phyloP scores from a whole-genome alignment of 345 rosid species.

The Eucalyptus pumila region DNA sequence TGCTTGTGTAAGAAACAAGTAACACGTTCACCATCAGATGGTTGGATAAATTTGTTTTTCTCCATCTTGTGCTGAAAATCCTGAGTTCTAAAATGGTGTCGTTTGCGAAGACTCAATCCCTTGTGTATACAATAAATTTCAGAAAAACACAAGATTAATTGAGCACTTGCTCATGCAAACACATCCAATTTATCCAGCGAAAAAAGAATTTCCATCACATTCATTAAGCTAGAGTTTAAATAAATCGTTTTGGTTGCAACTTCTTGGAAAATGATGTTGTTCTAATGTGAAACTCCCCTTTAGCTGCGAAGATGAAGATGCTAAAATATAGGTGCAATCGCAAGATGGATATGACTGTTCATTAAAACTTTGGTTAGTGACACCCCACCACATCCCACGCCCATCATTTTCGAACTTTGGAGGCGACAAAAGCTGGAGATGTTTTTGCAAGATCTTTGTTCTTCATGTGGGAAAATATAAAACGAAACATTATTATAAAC shows the following conservation, averaged over 20 bases:
- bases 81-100: neutral
- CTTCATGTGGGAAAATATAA: neutral
- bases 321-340: neutral
- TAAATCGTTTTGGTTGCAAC: neutral
- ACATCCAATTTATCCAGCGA: neutral
- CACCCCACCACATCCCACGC: neutral
- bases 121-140: neutral
- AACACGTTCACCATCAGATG: neutral
- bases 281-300: neutral
- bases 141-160: neutral
- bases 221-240: neutral
- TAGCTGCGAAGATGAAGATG: neutral
- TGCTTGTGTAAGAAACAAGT: accelerated
- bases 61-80: neutral
- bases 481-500: too few species aligned
- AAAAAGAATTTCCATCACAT: neutral
- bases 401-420: neutral
- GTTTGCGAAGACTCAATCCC: neutral
- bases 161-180: neutral
- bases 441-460: conserved; percentile 10
- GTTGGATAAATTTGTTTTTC: neutral
- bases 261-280: neutral
- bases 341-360: neutral
- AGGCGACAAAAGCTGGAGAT: conserved; percentile 22
- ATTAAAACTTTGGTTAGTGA: neutral